Conservation (phyloP, 1,139 yeast species). For the Wickerhamiella infanticola region DNA sequence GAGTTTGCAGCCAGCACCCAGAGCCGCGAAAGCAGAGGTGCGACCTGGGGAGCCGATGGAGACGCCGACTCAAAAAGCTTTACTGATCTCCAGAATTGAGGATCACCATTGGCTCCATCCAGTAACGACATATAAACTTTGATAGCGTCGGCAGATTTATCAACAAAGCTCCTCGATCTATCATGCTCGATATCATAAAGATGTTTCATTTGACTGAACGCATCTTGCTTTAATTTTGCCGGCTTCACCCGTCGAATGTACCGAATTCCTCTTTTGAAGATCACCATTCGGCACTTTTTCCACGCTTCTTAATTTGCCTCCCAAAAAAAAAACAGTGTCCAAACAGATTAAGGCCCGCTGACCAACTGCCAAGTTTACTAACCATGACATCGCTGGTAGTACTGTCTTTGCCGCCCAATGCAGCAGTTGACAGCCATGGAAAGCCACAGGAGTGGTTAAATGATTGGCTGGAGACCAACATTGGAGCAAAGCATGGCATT, state of each 20-base stretch:
- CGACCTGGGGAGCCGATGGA: neutral
- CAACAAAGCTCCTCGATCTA: neutral
- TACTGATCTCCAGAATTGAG: neutral
- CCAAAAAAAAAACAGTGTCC: conserved; percentile 3
- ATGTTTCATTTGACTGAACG: neutral
- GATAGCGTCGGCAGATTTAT: neutral
- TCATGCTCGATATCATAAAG: neutral
- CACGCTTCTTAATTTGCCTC: neutral
- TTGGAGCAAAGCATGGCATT: conserved; percentile 16
- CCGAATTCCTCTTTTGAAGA: neutral
- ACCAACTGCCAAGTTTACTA: neutral
- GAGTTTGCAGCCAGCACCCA: neutral
- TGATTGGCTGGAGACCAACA: conserved; percentile 25
- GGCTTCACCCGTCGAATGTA: neutral
- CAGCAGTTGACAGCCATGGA: conserved; percentile 31
- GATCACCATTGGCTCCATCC: neutral
- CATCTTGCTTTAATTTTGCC: neutral
- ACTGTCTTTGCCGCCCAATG: conserved; percentile 34
- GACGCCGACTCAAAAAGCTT: neutral
- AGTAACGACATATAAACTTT: neutral
- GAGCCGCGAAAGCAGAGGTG: conserved; percentile 1
- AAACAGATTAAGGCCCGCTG: conserved; percentile 1
- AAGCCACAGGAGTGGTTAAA: conserved; percentile 26
- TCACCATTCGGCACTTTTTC: neutral
- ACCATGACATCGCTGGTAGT: conserved; percentile 21